Conservation (phyloP, 768 basidiomycete genomes). For the Pulveroboletus ravenelii region DNA sequence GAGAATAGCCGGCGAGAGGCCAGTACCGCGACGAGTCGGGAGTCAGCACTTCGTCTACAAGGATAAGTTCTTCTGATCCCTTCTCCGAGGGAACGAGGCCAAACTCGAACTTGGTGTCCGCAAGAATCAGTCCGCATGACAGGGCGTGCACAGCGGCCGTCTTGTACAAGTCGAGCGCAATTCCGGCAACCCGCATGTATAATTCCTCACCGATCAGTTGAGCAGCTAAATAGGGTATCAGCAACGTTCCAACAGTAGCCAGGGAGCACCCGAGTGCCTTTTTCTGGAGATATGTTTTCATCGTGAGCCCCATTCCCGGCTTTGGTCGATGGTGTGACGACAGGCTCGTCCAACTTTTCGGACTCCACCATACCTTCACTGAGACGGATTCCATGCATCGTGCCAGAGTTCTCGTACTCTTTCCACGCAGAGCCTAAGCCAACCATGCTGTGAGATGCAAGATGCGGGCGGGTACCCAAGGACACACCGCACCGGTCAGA, state of each 20-base stretch:
- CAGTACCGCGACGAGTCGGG: conserved; percentile 98
- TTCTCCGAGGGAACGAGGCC: conserved; percentile 57
- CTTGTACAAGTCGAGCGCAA: conserved; percentile 62
- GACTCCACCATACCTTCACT: conserved; percentile 80
- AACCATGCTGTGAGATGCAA: conserved; percentile 5
- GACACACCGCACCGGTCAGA: conserved; percentile 67
- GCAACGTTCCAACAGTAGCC: neutral
- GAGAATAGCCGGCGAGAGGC: conserved; percentile 69
- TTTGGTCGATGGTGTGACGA: conserved; percentile 97
- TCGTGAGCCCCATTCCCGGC: conserved; percentile 93
- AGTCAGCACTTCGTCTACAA: conserved; percentile 95
- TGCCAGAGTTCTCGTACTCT: conserved; percentile 85
- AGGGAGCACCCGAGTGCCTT: conserved; percentile 41
- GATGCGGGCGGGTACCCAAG: neutral
- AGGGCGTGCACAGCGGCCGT: conserved; percentile 72
- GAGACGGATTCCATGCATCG: conserved; percentile 80
- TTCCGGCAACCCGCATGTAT: conserved; percentile 53
- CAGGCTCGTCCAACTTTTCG: conserved; percentile 69
- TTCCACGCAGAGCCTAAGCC: conserved; percentile 86
- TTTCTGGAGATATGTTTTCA: conserved; percentile 87
- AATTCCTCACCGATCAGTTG: conserved; percentile 63
- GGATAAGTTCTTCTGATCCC: conserved; percentile 53
- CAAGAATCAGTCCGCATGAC: conserved; percentile 82
- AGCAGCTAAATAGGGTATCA: conserved; percentile 42
- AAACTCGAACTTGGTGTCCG: conserved; percentile 99